phyloP scores from a whole-genome alignment of 176 grass and related monocot genomes.

The Cenchrus purpureus region DNA sequence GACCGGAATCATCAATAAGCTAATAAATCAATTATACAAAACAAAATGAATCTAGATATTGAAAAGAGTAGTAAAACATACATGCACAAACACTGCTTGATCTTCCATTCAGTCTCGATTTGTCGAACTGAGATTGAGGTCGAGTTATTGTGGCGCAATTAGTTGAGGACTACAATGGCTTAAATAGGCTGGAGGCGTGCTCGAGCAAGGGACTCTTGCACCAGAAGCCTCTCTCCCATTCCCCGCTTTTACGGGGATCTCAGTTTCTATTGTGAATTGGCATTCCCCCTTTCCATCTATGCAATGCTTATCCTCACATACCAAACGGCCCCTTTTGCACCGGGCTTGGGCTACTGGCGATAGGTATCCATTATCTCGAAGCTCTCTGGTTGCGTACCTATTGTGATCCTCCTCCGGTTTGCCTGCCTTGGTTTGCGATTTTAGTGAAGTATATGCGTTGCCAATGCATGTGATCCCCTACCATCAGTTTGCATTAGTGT shows the following conservation, averaged over 20 bases:
- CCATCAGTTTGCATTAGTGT: neutral
- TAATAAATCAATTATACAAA: neutral
- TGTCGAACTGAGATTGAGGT: neutral
- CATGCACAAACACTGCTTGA: neutral
- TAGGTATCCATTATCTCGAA: neutral
- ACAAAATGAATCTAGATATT: neutral
- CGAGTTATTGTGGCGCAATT: neutral
- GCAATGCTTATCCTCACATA: neutral
- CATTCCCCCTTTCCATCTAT: neutral
- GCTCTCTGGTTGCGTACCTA: neutral
- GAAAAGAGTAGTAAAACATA: neutral
- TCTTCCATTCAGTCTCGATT: neutral
- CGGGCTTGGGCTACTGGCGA: no score
- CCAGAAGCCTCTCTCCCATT: neutral
- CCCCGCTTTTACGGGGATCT: neutral
- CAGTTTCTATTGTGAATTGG: neutral
- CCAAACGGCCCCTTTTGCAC: neutral
- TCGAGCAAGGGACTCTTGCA: neutral
- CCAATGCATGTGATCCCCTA: no score
- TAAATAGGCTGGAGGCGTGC: constrained; percentile 12
- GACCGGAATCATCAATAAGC: neutral
- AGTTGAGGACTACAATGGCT: neutral
- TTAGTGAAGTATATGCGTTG: no score
- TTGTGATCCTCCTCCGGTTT: neutral
- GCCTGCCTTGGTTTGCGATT: neutral